phyloP scores from a whole-genome alignment of 2,329 filamentous ascomycete genomes.

The Claviceps capensis region DNA sequence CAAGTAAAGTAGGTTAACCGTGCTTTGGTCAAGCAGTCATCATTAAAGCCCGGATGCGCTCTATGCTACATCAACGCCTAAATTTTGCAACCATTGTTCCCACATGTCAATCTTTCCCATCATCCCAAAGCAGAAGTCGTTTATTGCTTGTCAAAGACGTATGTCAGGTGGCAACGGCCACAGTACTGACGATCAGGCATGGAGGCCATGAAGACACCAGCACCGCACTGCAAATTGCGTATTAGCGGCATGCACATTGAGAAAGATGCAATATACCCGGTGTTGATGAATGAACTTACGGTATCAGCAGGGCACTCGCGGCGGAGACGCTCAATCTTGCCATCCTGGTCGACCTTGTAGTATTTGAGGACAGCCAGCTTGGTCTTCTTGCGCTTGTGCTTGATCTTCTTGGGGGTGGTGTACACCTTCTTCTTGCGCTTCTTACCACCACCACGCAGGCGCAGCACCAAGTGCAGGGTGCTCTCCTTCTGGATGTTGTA shows the following conservation, averaged over 20 bases:
- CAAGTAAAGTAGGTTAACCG: background rate
- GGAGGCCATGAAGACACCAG: slow-evolving; percentile 99
- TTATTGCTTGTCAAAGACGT: slow-evolving; percentile 59
- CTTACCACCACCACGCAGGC: slow-evolving; percentile 97
- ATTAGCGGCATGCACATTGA: background rate
- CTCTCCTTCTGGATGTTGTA: slow-evolving; percentile 99
- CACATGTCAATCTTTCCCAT: slow-evolving; percentile 17
- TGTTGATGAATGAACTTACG: slow-evolving; percentile 39
- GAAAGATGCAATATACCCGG: background rate
- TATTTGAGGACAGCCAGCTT: slow-evolving; percentile 99
- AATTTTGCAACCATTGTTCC: slow-evolving; percentile 18
- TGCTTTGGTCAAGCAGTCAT: slow-evolving; percentile 23
- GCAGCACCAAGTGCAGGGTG: slow-evolving; percentile 94
- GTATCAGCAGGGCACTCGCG: slow-evolving; percentile 91
- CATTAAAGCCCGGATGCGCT: slow-evolving; percentile 26
- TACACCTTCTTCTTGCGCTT: slow-evolving; percentile 99
- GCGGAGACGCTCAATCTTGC: slow-evolving; percentile 98
- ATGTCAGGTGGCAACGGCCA: slow-evolving; percentile 58
- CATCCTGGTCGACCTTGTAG: slow-evolving; percentile 99
- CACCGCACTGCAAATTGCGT: slow-evolving; percentile 59
- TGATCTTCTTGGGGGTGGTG: slow-evolving; percentile 99
- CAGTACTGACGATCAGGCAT: slow-evolving; percentile 99
- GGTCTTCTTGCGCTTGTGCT: slow-evolving; percentile 99
- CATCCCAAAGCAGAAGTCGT: slow-evolving; percentile 15
- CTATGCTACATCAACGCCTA: slow-evolving; percentile 31